Conservation (phyloP, 2,329 filamentous ascomycete species). For the Microcyclosporella mali region DNA sequence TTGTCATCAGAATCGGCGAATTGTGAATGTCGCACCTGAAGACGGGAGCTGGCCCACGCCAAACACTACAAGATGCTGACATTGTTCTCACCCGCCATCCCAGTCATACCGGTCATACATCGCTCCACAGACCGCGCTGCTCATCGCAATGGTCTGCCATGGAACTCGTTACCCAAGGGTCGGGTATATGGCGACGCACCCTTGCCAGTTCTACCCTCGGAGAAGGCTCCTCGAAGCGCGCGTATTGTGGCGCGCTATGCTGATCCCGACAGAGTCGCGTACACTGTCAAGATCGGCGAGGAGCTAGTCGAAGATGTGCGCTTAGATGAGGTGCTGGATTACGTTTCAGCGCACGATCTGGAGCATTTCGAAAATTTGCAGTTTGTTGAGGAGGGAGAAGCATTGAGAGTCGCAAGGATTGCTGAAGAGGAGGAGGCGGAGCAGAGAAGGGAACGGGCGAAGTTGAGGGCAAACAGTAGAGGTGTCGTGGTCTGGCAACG, state of each 20-base stretch:
- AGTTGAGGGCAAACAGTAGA: conserved; percentile 17
- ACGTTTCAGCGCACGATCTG: conserved; percentile 30
- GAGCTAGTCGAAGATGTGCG: conserved; percentile 22
- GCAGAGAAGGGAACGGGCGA: conserved; percentile 8
- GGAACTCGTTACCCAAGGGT: conserved; percentile 2
- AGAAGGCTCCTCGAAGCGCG: conserved; percentile 22
- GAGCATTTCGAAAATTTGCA: conserved; percentile 30
- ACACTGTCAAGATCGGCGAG: conserved; percentile 26
- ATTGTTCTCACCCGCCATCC: too few species aligned
- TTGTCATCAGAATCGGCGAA: too few species aligned
- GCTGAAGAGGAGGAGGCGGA: conserved; percentile 21
- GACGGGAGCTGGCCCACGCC: too few species aligned
- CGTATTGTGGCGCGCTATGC: conserved; percentile 24
- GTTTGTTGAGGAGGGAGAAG: conserved; percentile 26
- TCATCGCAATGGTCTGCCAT: too few species aligned
- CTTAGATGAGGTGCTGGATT: conserved; percentile 29
- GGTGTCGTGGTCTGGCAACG: conserved; percentile 14
- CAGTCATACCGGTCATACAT: neutral
- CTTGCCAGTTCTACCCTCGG: conserved; percentile 23
- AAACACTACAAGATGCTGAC: too few species aligned
- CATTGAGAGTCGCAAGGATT: conserved; percentile 14
- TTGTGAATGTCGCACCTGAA: too few species aligned
- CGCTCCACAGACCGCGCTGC: neutral
- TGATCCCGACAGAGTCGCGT: conserved; percentile 16
- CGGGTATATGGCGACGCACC: conserved; percentile 17